Base-by-base conservation (phyloP, 179 eudicot species). In the Silene coronaria region DNA sequence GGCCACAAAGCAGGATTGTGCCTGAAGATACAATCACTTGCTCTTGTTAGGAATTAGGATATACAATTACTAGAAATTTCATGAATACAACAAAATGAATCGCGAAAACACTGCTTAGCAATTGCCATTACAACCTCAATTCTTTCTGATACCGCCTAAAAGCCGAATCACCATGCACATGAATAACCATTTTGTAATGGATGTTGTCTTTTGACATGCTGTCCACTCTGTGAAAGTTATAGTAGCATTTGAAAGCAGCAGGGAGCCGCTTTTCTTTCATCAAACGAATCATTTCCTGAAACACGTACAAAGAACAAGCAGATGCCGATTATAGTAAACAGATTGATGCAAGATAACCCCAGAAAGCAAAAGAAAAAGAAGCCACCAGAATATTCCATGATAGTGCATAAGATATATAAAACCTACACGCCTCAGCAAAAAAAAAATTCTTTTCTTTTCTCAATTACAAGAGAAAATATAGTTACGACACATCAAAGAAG, bases 121-220 rank as follows among this genome's bases (percentile, higher is more conserved):
- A 0, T 51, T 13, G 19, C n/a, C 17, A 51, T 51, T n/a, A 67
- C 62, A 45, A 90, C 93, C 90, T 89, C 97, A 90, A 87, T 88
- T 92, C 99, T 80, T 92, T 92, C 84, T 90, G 97, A 76, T 92
- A 95, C 60, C 93, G 86, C 63, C 89, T 86, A 76, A 95, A 95
- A 34, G 79, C 84, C 14, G 95, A 90, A 83, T 95, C 99, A 60
- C 88, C 86, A 68, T 81, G 90, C 38, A 95, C 96, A 85, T 95
- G 99, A 76, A 95, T 87, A 78, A 95, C 99, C 97, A 95, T 88
- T 82, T 89, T 95, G 76, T 84, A 85, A 79, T 81, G 77, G 69
- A 92, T 76, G 74, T 88, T 83, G 71, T 90, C 93, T 48, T 82
- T 82, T 34, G 95, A 80, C 67, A 83, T 74, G 60, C 83, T 81